Evolutionary conservation across 768 basidiomycete genomes (phyloP).

Genomic region (Collybiopsis confluens): DNA sequence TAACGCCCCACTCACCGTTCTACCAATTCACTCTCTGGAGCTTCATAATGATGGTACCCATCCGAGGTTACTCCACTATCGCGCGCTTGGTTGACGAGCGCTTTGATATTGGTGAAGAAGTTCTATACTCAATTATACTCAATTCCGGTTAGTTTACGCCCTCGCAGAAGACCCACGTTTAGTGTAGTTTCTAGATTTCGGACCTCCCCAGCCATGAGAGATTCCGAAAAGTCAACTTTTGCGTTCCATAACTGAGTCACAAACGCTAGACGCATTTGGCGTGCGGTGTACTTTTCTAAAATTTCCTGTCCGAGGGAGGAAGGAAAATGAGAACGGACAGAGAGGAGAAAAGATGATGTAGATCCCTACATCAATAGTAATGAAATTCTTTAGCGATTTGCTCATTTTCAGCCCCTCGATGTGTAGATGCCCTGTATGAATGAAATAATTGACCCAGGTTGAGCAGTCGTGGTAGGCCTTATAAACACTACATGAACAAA

Average conservation of each 20-base stretch:
- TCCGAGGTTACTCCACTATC: constrained; percentile 47
- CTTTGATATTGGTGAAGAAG: constrained; percentile 87
- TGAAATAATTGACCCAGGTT: constrained; percentile 98
- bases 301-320: constrained; percentile 62
- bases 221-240: constrained; percentile 92
- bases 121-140: no score
- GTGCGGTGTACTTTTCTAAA: constrained; percentile 71
- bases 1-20: constrained; percentile 41
- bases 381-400: constrained; percentile 98
- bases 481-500: no score
- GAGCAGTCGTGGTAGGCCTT: constrained; percentile 91
- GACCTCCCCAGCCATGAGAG: constrained; percentile 85
- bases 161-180: constrained; percentile 65
- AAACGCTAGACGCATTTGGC: constrained; percentile 91
- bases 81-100: constrained; percentile 58
- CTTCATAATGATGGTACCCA: constrained; percentile 62
- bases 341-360: constrained; percentile 4
- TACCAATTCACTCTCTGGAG: constrained; percentile 64
- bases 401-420: constrained; percentile 99
- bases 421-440: constrained; percentile 97
- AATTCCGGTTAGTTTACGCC: no score
- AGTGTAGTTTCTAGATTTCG: constrained; percentile 77
- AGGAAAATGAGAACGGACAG: neutral
- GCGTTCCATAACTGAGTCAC: constrained; percentile 88
- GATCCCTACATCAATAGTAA: constrained; percentile 80